Evolutionary conservation across 768 basidiomycete genomes (phyloP).

Genomic region (Nidularia pulvinata): DNA sequence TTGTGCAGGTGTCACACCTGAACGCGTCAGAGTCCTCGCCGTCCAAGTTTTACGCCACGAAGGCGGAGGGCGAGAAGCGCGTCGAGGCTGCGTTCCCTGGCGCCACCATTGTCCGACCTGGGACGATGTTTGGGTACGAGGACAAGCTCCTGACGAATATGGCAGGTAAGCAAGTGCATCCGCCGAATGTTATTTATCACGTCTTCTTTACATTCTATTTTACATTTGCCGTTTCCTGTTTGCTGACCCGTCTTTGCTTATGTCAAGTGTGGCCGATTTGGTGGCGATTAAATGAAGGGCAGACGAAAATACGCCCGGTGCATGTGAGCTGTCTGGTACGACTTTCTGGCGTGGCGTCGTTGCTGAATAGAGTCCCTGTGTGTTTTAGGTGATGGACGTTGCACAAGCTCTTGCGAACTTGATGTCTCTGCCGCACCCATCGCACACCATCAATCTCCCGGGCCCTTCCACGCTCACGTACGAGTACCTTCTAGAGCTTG

Average conservation of each 20-base stretch:
- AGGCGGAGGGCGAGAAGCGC: conserved; percentile 86
- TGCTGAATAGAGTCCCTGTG: conserved; percentile 11
- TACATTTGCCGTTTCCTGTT: not conserved
- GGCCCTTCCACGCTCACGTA: conserved; percentile 88
- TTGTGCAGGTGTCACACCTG: conserved; percentile 95
- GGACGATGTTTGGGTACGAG: conserved; percentile 89
- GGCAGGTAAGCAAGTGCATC: conserved; percentile 81
- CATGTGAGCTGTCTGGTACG: conserved; percentile 68
- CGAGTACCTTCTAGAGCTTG: conserved; percentile 78
- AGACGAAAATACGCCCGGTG: conserved; percentile 88
- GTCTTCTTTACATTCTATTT: not conserved
- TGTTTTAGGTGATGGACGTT: conserved; percentile 81
- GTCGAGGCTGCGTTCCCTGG: conserved; percentile 82
- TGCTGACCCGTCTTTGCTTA: not conserved
- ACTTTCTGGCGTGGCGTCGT: conserved; percentile 5
- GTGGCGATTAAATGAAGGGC: conserved; percentile 90
- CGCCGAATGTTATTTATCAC: no score
- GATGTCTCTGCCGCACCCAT: conserved; percentile 56
- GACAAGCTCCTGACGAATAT: conserved; percentile 94
- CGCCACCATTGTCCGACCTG: conserved; percentile 89
- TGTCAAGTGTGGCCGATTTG: conserved; percentile 85
- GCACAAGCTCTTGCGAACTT: conserved; percentile 89
- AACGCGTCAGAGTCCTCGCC: conserved; percentile 81
- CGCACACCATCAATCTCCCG: conserved; percentile 78
- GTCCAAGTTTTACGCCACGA: conserved; percentile 86